Conservation (phyloP, 495 filamentous ascomycete species). For the Tetracladium marchalianum region DNA sequence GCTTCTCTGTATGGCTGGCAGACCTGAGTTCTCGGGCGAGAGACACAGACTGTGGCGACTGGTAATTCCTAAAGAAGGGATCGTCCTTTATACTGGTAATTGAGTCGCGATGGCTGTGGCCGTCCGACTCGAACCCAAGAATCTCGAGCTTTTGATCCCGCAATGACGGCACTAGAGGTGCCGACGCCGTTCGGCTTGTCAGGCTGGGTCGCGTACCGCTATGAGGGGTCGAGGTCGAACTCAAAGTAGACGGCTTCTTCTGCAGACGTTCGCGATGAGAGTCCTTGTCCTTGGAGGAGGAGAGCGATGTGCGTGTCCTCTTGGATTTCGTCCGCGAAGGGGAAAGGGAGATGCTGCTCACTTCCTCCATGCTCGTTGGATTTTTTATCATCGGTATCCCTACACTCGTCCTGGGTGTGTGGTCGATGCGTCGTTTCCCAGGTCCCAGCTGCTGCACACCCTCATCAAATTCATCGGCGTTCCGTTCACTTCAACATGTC, state of each 20-base stretch:
- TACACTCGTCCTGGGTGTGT: no score
- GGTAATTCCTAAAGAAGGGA: constrained; percentile 33
- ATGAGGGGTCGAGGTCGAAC: constrained; percentile 7
- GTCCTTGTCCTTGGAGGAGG: constrained; percentile 1
- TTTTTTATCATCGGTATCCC: no score
- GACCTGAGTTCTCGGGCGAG: constrained; percentile 17
- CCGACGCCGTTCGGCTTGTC: constrained; percentile 7
- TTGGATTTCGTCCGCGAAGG: constrained; percentile 9
- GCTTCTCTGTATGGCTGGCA: constrained; percentile 6
- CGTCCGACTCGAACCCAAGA: constrained; percentile 1
- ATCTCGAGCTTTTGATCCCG: neutral
- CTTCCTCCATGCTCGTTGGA: neutral
- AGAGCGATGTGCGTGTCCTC: constrained; percentile 5
- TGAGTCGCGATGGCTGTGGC: constrained; percentile 28
- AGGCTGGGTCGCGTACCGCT: constrained; percentile 7
- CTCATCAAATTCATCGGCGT: no score
- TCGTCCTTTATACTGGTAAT: constrained; percentile 35
- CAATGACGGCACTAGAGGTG: constrained; percentile 4
- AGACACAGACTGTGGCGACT: constrained; percentile 20
- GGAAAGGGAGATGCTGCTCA: neutral
- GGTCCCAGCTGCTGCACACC: no score
- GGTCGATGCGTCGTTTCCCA: no score
- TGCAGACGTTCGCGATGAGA: neutral
- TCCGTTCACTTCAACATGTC: no score
- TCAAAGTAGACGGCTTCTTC: constrained; percentile 1